Percentiles rank a stretch among this genome's conserved stretches.
Evolutionary conservation across 1,139 yeast species (phyloP).

Genomic region (Yamadazyma aaseri): DNA sequence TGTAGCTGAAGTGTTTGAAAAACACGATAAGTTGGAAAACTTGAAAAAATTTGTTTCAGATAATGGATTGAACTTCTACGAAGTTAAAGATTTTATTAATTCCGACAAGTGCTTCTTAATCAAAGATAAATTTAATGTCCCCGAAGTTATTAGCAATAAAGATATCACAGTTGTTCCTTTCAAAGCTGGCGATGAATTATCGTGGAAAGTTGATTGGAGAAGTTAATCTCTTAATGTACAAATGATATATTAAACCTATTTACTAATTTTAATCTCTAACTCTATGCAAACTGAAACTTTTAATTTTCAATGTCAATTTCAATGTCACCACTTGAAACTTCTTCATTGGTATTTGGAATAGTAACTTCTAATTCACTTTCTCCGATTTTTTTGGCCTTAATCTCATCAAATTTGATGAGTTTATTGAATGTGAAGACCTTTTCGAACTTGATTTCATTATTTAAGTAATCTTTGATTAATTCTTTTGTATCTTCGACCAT

Average conservation of each 20-base stretch:
- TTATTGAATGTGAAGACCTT: constrained; percentile 48
- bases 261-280: background rate
- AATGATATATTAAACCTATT: constrained; percentile 3
- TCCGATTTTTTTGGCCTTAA: constrained; percentile 38
- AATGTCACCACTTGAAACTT: constrained; percentile 18
- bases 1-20: constrained; percentile 82
- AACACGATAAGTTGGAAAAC: constrained; percentile 57
- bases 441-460: constrained; percentile 44
- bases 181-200: constrained; percentile 71
- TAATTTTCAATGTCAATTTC: constrained; percentile 15
- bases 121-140: constrained; percentile 52
- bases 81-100: constrained; percentile 43
- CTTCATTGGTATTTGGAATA: constrained; percentile 38
- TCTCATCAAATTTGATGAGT: constrained; percentile 37
- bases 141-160: constrained; percentile 52
- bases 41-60: constrained; percentile 74
- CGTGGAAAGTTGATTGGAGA: constrained; percentile 81
- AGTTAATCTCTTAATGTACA: constrained; percentile 14
- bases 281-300: background rate
- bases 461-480: constrained; percentile 36
- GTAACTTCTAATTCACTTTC: constrained; percentile 45
- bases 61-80: constrained; percentile 71
- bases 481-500: constrained; percentile 41
- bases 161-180: constrained; percentile 79
- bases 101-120: constrained; percentile 52